Conservation (phyloP, 2,329 filamentous ascomycete genomes). For the Blastomyces parvus region DNA sequence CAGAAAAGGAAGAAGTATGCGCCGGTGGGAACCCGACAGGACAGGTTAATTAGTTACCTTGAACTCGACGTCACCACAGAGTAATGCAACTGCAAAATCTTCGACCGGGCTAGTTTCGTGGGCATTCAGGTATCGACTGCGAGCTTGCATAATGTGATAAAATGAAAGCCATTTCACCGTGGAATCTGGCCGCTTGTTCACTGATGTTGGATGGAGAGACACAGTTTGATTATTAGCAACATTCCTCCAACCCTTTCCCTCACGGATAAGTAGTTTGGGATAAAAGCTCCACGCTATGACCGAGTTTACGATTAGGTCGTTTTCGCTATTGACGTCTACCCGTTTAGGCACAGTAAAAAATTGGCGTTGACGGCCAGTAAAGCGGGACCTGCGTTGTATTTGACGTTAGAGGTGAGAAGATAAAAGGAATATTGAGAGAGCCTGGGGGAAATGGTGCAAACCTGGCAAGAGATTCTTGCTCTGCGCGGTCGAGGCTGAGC, state of each 20-base stretch:
- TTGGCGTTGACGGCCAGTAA: slow-evolving; percentile 54
- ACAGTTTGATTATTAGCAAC: slow-evolving; percentile 88
- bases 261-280: slow-evolving; percentile 76
- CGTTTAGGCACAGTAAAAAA: slow-evolving; percentile 77
- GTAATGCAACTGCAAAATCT: slow-evolving; percentile 69
- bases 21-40: neutral
- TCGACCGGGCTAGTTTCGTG: slow-evolving; percentile 78
- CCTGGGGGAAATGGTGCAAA: slow-evolving; percentile 25
- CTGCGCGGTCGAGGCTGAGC: slow-evolving; percentile 61
- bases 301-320: slow-evolving; percentile 67
- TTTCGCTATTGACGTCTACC: slow-evolving; percentile 65
- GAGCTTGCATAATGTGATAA: slow-evolving; percentile 95
- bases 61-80: slow-evolving; percentile 82
- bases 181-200: slow-evolving; percentile 59
- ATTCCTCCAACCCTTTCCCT: slow-evolving; percentile 81
- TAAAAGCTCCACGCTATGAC: slow-evolving; percentile 94
- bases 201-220: slow-evolving; percentile 74
- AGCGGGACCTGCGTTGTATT: slow-evolving; percentile 42
- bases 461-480: slow-evolving; percentile 59
- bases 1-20: neutral
- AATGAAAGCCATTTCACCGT: slow-evolving; percentile 74
- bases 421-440: neutral
- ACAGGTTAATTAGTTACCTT: slow-evolving; percentile 44
- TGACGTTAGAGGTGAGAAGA: slow-evolving; percentile 9
- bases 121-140: slow-evolving; percentile 69